These are phyloP conservation scores for Plantago rigida DNA, from an alignment of 305 asterid genomes.

Conservation along the genomic window DNA sequence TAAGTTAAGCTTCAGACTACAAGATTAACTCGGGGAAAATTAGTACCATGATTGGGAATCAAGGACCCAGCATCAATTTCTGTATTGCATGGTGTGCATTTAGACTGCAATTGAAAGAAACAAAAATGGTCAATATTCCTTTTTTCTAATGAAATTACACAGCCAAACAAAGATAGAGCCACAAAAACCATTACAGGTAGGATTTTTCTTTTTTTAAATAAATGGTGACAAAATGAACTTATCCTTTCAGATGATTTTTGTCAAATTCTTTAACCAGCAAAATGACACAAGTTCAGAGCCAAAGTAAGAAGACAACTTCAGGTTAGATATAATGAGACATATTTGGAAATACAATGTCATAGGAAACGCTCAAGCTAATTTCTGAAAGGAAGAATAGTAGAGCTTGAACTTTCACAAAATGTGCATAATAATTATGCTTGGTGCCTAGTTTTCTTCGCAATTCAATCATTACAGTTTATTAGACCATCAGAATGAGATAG, in stretches of 20 bases:
- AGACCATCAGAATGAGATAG: too few relatives aligned
- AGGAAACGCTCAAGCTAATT: too few relatives aligned
- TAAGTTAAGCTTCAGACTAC: slow-evolving; percentile 20
- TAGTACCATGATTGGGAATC: slow-evolving; percentile 77
- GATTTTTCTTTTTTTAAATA: background rate
- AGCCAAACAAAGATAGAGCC: background rate
- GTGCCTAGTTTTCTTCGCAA: too few relatives aligned
- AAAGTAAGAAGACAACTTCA: background rate
- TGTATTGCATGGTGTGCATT: slow-evolving; percentile 67
- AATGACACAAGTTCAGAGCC: background rate
- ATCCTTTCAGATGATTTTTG: slow-evolving; percentile 3
- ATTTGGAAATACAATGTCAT: too few relatives aligned
- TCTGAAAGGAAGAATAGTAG: too few relatives aligned
- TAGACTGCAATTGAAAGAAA: slow-evolving; percentile 50
- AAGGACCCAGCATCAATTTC: slow-evolving; percentile 62
- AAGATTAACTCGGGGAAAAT: slow-evolving; percentile 11
- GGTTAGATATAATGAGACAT: background rate
- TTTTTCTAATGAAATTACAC: background rate
- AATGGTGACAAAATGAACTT: slow-evolving; percentile 12
- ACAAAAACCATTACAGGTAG: background rate
- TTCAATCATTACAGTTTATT: too few relatives aligned
- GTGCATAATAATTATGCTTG: too few relatives aligned
- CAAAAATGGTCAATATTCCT: slow-evolving; percentile 24
- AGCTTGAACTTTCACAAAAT: too few relatives aligned
- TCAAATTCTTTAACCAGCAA: background rate